Base-by-base conservation (phyloP, 495 filamentous ascomycete species). In the Penicillium parvum region DNA sequence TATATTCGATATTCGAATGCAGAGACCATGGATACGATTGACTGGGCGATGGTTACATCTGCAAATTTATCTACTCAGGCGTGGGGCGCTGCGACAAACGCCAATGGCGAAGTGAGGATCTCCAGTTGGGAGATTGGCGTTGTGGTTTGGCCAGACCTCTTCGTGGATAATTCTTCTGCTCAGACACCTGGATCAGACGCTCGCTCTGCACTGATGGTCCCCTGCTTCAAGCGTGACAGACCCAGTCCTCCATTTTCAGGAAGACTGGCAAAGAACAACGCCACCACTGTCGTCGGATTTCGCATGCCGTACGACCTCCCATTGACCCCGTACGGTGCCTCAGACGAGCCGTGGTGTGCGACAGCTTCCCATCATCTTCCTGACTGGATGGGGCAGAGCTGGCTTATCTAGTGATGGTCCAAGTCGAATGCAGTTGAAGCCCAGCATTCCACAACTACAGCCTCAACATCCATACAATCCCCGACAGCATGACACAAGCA, bases 51-150 rank as follows among this genome's bases (percentile, higher is more conserved):
- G 51, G 55, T 92, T 5, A 90, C 87, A 1, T 88, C 85, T 7
- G 88, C 90, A 10, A 95, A 95, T 52, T 63, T 96, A 3, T 91
- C 86, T 0, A 94, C 81, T 41, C 90, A 95, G 57, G 90, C 90
- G 0, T 96, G 90, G 90, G 90, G 90, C n/a, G 76, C 79, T 11
- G 68, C 66, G 11, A 34, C 60, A 5, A 77, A 75, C 40, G 49
- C 62, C 5, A 55, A 61, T 8, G 77, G 77, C 2, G 76, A 86
- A 53, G 72, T 88, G 7, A 73, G 79, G 11, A 77, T 95, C 15
- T 82, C 79, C 47, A 92, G 86, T 26, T 96, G 84, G 65, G 90
- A 96, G 61, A 76, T 88, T 30, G 90, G 90, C 0, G 88, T 96
- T 4, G 53, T 95, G 22, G 79, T 95, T 1, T 92, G 88, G 86